Conservation (phyloP, 176 grass and related monocot species). For the Phoenix dactylifera region DNA sequence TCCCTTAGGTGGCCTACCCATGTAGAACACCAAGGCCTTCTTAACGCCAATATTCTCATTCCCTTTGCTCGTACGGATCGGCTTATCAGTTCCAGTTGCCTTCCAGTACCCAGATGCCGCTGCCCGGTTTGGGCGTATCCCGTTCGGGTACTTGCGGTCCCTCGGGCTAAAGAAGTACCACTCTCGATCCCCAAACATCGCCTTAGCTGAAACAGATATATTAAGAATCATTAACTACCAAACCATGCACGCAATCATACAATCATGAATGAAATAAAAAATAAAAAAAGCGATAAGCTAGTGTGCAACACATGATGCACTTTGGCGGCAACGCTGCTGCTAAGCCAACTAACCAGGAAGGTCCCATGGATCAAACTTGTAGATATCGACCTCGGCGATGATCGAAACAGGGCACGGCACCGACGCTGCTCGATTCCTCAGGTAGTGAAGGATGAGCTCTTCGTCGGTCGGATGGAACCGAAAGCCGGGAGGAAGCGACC, state of each 20-base stretch:
- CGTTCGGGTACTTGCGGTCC: conserved; percentile 92
- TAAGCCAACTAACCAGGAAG: conserved; percentile 55
- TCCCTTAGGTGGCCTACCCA: conserved; percentile 73
- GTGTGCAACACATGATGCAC: no score
- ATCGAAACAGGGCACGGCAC: conserved; percentile 59
- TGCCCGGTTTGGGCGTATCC: conserved; percentile 75
- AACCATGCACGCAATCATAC: no score
- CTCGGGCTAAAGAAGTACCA: conserved; percentile 97
- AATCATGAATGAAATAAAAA: no score
- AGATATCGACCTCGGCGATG: conserved; percentile 95
- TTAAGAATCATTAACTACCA: no score
- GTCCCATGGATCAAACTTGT: conserved; percentile 86
- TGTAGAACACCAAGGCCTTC: conserved; percentile 95
- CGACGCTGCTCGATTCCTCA: conserved; percentile 54
- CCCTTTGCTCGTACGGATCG: conserved; percentile 44
- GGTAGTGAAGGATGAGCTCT: conserved; percentile 90
- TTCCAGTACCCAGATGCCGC: conserved; percentile 94
- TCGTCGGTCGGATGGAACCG: conserved; percentile 98
- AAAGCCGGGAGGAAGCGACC: conserved; percentile 80
- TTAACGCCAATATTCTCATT: conserved; percentile 66
- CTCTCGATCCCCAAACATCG: conserved; percentile 65
- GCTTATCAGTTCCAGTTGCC: conserved; percentile 90
- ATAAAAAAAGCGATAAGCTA: no score
- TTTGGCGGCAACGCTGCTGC: no score
- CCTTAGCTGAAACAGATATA: conserved; percentile 28